These are phyloP conservation scores for Penicillium paradoxum DNA, from an alignment of 495 filamentous ascomycete species.

Conservation along the genomic window DNA sequence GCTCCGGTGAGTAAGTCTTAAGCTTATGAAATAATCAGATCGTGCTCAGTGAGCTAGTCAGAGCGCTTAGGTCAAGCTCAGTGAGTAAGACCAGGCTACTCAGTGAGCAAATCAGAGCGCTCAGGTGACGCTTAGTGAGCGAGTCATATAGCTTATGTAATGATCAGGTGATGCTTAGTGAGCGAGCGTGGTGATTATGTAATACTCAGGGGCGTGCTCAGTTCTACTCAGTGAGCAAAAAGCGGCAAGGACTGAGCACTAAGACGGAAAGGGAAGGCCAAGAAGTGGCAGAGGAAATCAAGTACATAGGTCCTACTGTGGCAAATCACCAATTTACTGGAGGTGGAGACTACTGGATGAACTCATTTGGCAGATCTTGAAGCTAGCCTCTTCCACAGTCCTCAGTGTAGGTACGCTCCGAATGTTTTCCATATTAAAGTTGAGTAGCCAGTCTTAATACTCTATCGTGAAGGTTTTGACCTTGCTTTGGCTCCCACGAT, in stretches of 20 bases:
- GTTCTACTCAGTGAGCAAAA: conserved; percentile 2
- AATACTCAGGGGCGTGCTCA: background rate
- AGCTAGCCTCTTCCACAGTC: too few relatives aligned
- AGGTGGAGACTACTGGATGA: too few relatives aligned
- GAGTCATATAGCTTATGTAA: background rate
- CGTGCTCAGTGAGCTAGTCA: background rate
- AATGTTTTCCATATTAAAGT: too few relatives aligned
- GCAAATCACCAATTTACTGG: too few relatives aligned
- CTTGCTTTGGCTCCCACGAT: too few relatives aligned
- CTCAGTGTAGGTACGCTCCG: too few relatives aligned
- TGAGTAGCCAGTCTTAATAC: too few relatives aligned
- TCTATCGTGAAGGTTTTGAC: too few relatives aligned
- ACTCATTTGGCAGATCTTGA: too few relatives aligned
- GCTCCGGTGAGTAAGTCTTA: too few relatives aligned
- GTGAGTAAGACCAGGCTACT: background rate
- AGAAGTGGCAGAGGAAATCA: conserved; percentile 11
- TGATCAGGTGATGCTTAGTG: background rate
- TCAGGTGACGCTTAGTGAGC: background rate
- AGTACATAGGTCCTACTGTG: conserved; percentile 1
- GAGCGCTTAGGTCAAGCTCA: background rate
- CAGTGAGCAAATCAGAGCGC: background rate
- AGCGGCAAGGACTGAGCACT: conserved; percentile 8
- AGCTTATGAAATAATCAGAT: background rate
- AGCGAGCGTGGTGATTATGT: background rate
- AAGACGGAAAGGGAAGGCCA: conserved; percentile 8